Evolutionary conservation across 495 filamentous ascomycete species (phyloP), one percentile per base, ranked within the genome.

Genomic region (Penicillium samsonianum): DNA sequence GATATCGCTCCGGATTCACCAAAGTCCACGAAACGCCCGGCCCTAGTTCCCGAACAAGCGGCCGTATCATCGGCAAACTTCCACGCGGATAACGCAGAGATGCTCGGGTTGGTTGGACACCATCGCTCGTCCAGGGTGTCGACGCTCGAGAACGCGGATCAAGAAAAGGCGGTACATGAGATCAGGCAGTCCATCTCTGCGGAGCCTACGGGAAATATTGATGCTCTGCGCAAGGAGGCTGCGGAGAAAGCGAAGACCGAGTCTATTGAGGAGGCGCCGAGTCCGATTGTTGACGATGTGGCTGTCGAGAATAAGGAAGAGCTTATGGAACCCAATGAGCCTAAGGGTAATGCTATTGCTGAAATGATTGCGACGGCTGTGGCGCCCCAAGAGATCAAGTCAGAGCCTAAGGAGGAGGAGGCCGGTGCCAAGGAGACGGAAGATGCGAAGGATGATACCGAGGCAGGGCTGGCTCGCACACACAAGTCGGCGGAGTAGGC

Each of bases 111-210:
- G 30, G 67, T 77, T 14, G 66, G 66, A 44, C 75, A 80, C 55
- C 77, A 80, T 55, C 76, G 75, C n/a, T 69, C 69, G 0, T 75
- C 76, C 8, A 72, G 75, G 25, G 60, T 80, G n/a, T 70, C 73
- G 7, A 63, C 63, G 10, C 67, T 68, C 3, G 70, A 71, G 14
- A 59, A 68, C 28, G 75, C 67, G 22, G 75, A 77, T 43, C 65
- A 72, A 23, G 71, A 73, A 20, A 67, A 74, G 55, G 67, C 72
- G 4, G 70, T 72, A 25, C 63, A 64, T 25, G 75, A 77, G 53
- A 65, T 78, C 35, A 67, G 76, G 14, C 64, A 69, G 42, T 77
- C 76, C 4, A 72, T 80, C 30, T 70, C 71, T 5, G 65, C 64
- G 16, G 64, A 63, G 14, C 51, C 63, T 3, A 20, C 37, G 0